Evolutionary conservation across 495 filamentous ascomycete genomes (phyloP).

Genomic region (Saxophila tyrrhenica): DNA sequence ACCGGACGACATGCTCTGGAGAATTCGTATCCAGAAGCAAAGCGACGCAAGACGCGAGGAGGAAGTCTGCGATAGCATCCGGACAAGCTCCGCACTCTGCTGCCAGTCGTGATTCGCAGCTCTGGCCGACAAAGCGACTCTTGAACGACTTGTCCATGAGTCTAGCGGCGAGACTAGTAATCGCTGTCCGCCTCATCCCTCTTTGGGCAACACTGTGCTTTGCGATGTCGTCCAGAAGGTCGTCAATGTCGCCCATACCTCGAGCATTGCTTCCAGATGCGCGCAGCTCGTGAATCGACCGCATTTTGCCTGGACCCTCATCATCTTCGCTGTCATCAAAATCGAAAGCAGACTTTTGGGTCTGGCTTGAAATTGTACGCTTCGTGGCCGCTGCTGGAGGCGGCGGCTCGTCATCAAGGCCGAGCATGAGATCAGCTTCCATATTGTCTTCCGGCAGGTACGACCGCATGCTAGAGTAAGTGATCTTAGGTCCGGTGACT

Average conservation of each 20-base stretch:
- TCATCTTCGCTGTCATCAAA: slow-evolving; percentile 32
- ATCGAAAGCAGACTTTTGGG: slow-evolving; percentile 16
- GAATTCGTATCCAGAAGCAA: slow-evolving; percentile 42
- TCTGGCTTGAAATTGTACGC: background rate
- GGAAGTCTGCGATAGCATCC: slow-evolving; percentile 42
- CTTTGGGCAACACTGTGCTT: slow-evolving; percentile 36
- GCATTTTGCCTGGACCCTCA: slow-evolving; percentile 39
- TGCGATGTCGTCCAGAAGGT: slow-evolving; percentile 74
- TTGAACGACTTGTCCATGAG: slow-evolving; percentile 62
- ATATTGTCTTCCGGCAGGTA: slow-evolving; percentile 41
- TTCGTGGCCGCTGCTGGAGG: background rate
- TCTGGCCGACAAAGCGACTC: slow-evolving; percentile 62
- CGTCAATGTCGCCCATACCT: slow-evolving; percentile 68
- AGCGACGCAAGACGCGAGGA: slow-evolving; percentile 45
- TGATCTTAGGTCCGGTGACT: slow-evolving; percentile 36
- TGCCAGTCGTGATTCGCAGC: slow-evolving; percentile 58
- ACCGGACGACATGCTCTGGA: slow-evolving; percentile 38
- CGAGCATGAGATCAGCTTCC: slow-evolving; percentile 19
- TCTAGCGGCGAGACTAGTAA: slow-evolving; percentile 43
- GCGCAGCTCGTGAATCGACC: slow-evolving; percentile 81
- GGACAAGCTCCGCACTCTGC: slow-evolving; percentile 28
- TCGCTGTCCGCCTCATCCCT: slow-evolving; percentile 39
- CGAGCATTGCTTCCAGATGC: slow-evolving; percentile 76
- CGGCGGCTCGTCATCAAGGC: slow-evolving; percentile 1
- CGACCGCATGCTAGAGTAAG: slow-evolving; percentile 52